A percentile compares a stretch with the other conserved stretches of the same genome.
Conservation (phyloP, 192 early-diverging fungal species). For the Rhizoclosmatium sp. region DNA sequence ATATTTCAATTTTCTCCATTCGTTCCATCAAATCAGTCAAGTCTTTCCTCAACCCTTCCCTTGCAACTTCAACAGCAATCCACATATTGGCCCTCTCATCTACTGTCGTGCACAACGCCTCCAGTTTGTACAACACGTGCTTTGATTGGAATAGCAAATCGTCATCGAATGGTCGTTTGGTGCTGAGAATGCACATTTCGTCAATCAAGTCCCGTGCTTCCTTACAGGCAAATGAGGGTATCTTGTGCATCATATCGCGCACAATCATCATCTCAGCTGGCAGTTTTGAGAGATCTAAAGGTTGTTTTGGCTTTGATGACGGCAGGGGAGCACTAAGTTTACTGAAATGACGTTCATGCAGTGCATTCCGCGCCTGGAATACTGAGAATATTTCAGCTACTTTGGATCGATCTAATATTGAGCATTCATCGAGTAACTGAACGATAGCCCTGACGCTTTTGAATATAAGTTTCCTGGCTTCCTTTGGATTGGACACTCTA, state of each 20-base stretch:
- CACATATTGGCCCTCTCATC: slow-evolving; percentile 3
- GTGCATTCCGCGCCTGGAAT: slow-evolving; percentile 6
- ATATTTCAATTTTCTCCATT: neutral
- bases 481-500: neutral
- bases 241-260: neutral
- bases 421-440: neutral
- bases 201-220: neutral
- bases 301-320: no score
- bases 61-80: neutral
- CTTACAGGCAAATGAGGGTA: neutral
- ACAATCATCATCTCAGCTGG: neutral
- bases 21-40: neutral
- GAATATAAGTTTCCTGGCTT: neutral
- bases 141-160: slow-evolving; percentile 10
- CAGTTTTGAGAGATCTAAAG: neutral
- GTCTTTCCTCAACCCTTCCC: neutral
- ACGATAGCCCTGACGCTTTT: neutral
- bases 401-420: neutral
- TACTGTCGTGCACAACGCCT: neutral
- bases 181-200: neutral
- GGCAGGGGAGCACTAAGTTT: neutral
- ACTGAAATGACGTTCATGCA: slow-evolving; percentile 12
- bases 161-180: neutral
- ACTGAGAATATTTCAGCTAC: neutral
- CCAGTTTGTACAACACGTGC: neutral